phyloP scores from a whole-genome alignment of 2,329 filamentous ascomycete genomes.

The Drechslera avenae region DNA sequence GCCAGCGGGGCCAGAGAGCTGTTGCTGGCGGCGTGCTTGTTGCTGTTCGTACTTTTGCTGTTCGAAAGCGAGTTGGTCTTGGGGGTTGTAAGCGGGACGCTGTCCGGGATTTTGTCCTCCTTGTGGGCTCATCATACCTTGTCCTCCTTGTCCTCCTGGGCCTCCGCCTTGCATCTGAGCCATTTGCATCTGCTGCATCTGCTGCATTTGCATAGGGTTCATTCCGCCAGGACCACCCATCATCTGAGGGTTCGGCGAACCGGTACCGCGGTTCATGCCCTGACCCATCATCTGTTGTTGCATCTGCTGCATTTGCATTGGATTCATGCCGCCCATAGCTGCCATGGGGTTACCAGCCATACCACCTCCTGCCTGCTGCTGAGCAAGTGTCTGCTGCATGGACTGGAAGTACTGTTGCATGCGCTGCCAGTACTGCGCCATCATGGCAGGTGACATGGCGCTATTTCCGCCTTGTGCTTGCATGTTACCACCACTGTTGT shows the following conservation, averaged over 20 bases:
- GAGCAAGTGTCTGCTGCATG: constrained; percentile 89
- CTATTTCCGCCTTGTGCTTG: constrained; percentile 43
- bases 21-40: constrained; percentile 61
- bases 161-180: constrained; percentile 54
- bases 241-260: constrained; percentile 42
- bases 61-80: constrained; percentile 76
- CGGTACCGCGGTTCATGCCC: constrained; percentile 39
- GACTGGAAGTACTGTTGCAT: constrained; percentile 98
- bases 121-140: constrained; percentile 29
- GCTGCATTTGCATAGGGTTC: constrained; percentile 71
- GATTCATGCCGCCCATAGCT: constrained; percentile 65
- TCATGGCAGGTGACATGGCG: constrained; percentile 92
- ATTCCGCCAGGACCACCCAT: constrained; percentile 58
- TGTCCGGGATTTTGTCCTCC: constrained; percentile 28
- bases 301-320: constrained; percentile 54
- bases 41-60: constrained; percentile 80
- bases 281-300: constrained; percentile 44
- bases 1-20: constrained; percentile 46
- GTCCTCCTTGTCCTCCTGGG: constrained; percentile 28
- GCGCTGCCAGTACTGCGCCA: constrained; percentile 97
- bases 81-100: constrained; percentile 65
- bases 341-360: constrained; percentile 50
- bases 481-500: constrained; percentile 56
- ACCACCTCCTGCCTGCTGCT: constrained; percentile 48
- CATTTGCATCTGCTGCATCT: constrained; percentile 71